Percentiles rank a stretch among this genome's conserved stretches.
Conservation (phyloP, 148 eudicot genomes). For the Rhododendron ovatum region DNA sequence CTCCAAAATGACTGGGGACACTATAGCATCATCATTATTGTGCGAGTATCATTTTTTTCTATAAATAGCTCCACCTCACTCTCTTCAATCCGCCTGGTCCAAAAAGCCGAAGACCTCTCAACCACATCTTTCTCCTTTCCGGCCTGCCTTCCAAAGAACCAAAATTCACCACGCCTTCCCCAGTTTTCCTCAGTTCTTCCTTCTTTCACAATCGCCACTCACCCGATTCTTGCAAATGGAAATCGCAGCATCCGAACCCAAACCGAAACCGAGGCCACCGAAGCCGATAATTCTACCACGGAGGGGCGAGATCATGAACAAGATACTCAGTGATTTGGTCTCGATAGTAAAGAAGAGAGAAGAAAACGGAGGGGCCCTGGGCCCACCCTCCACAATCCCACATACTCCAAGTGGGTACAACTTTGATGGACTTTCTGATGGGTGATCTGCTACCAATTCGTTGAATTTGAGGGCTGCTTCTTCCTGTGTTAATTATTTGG, state of each 20-base stretch:
- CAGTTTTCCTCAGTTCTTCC: background rate
- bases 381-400: conserved; percentile 4
- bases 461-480: background rate
- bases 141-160: background rate
- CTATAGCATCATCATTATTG: too few relatives aligned
- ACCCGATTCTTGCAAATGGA: conserved; percentile 5
- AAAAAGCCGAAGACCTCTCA: too few relatives aligned
- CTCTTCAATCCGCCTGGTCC: too few relatives aligned
- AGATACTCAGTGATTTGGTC: background rate
- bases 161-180: background rate
- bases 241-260: background rate
- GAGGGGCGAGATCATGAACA: conserved; percentile 19
- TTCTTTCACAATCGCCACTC: background rate
- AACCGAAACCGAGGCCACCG: background rate
- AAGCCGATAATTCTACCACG: background rate
- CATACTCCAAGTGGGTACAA: conserved; percentile 11
- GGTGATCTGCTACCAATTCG: background rate
- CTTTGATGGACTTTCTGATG: background rate
- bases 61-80: too few relatives aligned
- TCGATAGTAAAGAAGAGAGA: background rate
- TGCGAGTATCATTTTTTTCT: too few relatives aligned
- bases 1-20: too few relatives aligned
- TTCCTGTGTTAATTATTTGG: too few relatives aligned
- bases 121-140: background rate
- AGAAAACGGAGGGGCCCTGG: background rate